Evolutionary conservation across 2,329 filamentous ascomycete species (phyloP), one percentile per base, ranked within the genome.

Genomic region (Dactylellina parvicollis): DNA sequence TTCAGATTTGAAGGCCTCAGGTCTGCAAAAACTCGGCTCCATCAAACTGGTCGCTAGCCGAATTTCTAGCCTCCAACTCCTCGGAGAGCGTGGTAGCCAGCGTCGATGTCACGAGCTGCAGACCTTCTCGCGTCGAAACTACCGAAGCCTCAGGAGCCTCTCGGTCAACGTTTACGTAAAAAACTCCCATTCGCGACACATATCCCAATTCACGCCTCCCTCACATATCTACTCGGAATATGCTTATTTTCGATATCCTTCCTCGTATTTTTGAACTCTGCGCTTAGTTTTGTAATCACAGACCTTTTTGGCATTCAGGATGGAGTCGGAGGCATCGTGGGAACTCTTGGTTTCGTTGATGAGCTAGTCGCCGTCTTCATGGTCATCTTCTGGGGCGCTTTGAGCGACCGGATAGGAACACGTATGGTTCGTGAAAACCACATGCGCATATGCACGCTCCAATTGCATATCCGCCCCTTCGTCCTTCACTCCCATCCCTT

Each of bases 161-260:
- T 74, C 20, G 42, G 34, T 20, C 61, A 62, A 26, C 70, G 70
- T 38, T 20, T 74, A 40, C 70, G 70, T 30, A 52, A 69, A 52
- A 57, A 30, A 40, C 64, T 74, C 14, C 70, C 70, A 18, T 62
- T 74, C 44, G 55, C 62, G 28, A 24, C 47, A 7, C 70, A 74
- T 32, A 61, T 74, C 18, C 70, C 69, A 5, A 61, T 74, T 12
- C 61, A 74, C 28, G 64, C 70, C 5, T 69, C 70, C 3, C 42
- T 74, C 16, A 90, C 91, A 28, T 96, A 96, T 80, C 87, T 96
- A 34, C 85, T 92, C 75, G 89, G 89, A 79, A 90, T 95, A 78
- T 91, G 90, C 73, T 87, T 96, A 77, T 94, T 94, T 83, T 92
- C 89, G 81, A 95, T 96, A 79, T 90, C 90, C 61, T 95, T 95